A percentile compares a stretch with the other conserved stretches of the same genome.
Evolutionary conservation across 495 filamentous ascomycete genomes (phyloP).

Genomic region (Hypoxylon intermedium): DNA sequence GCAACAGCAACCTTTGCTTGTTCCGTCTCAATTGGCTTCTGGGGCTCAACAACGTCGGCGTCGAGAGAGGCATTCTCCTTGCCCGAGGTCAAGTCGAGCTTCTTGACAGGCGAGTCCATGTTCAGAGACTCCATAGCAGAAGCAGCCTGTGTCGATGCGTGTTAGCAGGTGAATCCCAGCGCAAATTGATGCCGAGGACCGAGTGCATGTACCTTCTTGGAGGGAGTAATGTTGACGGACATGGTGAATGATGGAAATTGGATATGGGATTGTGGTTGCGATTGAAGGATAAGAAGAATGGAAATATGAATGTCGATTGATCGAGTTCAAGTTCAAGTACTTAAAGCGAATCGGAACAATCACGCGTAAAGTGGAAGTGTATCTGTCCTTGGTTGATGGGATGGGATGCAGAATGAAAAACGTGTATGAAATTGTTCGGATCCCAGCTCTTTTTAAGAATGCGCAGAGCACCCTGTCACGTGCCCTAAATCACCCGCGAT

Average conservation of each 20-base stretch:
- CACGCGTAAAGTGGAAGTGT: conserved; percentile 21
- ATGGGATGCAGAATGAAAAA: conserved; percentile 31
- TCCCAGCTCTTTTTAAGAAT: conserved; percentile 39
- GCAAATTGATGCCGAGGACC: background rate
- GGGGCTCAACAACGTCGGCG: conserved; percentile 58
- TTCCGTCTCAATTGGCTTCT: conserved; percentile 58
- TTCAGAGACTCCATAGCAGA: conserved; percentile 85
- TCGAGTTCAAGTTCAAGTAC: conserved; percentile 12
- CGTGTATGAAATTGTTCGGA: conserved; percentile 30
- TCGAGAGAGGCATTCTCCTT: conserved; percentile 84
- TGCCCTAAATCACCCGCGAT: conserved; percentile 15
- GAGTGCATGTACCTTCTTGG: conserved; percentile 74
- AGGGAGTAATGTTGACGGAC: conserved; percentile 79
- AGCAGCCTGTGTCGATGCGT: conserved; percentile 67
- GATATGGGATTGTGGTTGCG: conserved; percentile 5
- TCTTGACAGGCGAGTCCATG: conserved; percentile 94
- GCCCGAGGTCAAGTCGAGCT: conserved; percentile 74
- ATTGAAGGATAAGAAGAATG: background rate
- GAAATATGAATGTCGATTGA: conserved; percentile 8
- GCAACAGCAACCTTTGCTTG: conserved; percentile 59
- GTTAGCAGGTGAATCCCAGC: conserved; percentile 48
- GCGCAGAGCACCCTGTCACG: conserved; percentile 41
- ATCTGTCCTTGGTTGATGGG: conserved; percentile 24
- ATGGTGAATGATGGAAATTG: conserved; percentile 51
- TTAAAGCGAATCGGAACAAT: conserved; percentile 20